Evolutionary conservation across 306 rosid species (phyloP), one percentile per base, ranked within the genome.

Genomic region (Quercus rubra): DNA sequence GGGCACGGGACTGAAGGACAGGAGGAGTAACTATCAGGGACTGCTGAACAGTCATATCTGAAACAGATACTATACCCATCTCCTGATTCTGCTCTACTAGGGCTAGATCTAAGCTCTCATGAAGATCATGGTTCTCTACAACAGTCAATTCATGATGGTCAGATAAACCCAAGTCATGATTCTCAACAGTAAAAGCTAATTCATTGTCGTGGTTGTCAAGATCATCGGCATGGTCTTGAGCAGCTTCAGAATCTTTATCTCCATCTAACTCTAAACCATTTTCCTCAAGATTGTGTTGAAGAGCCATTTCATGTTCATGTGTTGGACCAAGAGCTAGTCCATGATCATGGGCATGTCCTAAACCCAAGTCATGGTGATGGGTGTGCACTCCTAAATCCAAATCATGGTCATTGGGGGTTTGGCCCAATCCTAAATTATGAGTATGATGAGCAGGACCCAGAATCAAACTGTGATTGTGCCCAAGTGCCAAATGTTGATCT

Each of bases 61-160:
- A 73, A 57, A 25, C 77, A 55, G 79, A 20, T 5, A 82, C 59
- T 55, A 88, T 82, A 61, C 79, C 55, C 77, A 86, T 46, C 15
- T 88, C 89, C 58, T 74, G 84, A 77, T 78, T 84, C 67, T 86
- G 85, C 31, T 86, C 90, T 79, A 82, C 67, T 38, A 38, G 46
- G 10, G 81, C 78, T 25, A 84, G 73, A 75, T 79, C 88, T 20
- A 83, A 74, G 62, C 81, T 88, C 38, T 74, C 86, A 27, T 85
- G 85, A 82, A 82, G 78, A 74, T 80, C 82, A 17, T 81, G 77
- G 55, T 51, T 80, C 78, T 88, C 89, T 20, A 75, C 70, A 61
- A 80, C 79, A 84, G 61, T 83, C 77, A 84, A 74, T 72, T 82
- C 86, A 62, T 69, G 85, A 84, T 75, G 77, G 68, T 80, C 80